Conservation (phyloP, 495 filamentous ascomycete species). For the Melanomma pulvis-pyrius region DNA sequence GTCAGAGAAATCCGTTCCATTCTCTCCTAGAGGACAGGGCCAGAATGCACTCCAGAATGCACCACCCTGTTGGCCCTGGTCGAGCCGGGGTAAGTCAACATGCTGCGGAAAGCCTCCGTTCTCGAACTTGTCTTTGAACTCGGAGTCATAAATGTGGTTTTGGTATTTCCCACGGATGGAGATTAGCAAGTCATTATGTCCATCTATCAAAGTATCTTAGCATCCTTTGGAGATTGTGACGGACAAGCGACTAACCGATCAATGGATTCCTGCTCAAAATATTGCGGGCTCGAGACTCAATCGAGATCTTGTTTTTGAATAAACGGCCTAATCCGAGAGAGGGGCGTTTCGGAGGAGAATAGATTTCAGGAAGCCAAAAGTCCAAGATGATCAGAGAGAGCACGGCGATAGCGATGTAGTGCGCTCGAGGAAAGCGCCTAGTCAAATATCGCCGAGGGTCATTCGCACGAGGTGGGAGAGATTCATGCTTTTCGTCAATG, state of each 20-base stretch:
- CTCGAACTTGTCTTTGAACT: slow-evolving; percentile 71
- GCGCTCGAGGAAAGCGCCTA: neutral
- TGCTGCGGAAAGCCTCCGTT: slow-evolving; percentile 68
- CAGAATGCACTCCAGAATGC: slow-evolving; percentile 93
- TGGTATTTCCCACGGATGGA: slow-evolving; percentile 65
- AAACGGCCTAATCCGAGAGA: too few species aligned
- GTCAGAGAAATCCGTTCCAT: slow-evolving; percentile 71
- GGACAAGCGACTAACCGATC: slow-evolving; percentile 59
- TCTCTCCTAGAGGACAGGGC: slow-evolving; percentile 63
- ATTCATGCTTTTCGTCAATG: neutral
- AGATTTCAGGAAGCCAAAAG: neutral
- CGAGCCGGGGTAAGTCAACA: slow-evolving; percentile 74
- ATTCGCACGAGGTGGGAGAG: neutral
- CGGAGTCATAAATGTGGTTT: slow-evolving; percentile 75
- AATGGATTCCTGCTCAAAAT: slow-evolving; percentile 76
- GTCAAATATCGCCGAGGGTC: neutral
- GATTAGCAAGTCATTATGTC: slow-evolving; percentile 88
- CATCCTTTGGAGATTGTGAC: neutral
- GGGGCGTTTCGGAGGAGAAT: too few species aligned
- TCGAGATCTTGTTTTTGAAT: slow-evolving; percentile 36
- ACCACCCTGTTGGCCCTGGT: slow-evolving; percentile 64
- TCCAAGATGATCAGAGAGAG: neutral
- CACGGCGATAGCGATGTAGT: neutral
- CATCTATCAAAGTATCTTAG: slow-evolving; percentile 59
- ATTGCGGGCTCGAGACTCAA: slow-evolving; percentile 67